These are phyloP conservation scores for Actinomortierella ambigua DNA, from an alignment of 371 early-diverging fungal species.

Conservation along the genomic window DNA sequence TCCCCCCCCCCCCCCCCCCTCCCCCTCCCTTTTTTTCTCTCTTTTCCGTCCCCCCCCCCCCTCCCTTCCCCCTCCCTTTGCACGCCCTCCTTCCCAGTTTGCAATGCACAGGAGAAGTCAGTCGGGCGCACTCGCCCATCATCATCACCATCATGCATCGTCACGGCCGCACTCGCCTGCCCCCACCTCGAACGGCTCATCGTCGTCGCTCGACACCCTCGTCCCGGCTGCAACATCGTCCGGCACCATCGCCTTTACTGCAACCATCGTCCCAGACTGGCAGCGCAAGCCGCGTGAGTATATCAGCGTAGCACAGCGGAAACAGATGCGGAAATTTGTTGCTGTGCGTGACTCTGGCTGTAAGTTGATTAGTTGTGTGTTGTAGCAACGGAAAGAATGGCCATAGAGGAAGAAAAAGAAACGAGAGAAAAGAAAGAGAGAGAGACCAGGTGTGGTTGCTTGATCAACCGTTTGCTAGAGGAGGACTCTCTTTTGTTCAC, in stretches of 20 bases:
- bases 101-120: constrained; percentile 33
- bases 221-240: constrained; percentile 29
- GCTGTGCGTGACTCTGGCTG: constrained; percentile 35
- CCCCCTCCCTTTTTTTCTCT: constrained; percentile 18
- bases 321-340: constrained; percentile 42
- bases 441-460: not conserved
- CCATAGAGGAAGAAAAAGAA: too few species aligned
- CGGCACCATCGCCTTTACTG: constrained; percentile 30
- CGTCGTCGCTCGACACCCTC: constrained; percentile 2
- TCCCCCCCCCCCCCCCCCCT: not conserved
- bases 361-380: constrained; percentile 7
- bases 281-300: constrained; percentile 32
- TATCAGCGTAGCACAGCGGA: constrained; percentile 45
- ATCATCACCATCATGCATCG: constrained; percentile 17
- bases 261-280: constrained; percentile 29
- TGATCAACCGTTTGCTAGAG: not conserved
- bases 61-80: not conserved
- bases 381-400: too few species aligned
- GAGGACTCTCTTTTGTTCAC: too few species aligned
- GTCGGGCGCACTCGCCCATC: constrained; percentile 35
- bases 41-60: too few species aligned
- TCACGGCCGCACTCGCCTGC: constrained; percentile 45
- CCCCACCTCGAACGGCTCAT: constrained; percentile 2
- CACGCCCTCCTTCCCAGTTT: constrained; percentile 12
- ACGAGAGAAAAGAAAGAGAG: too few species aligned